Evolutionary conservation across 805 yeast species (phyloP).

Genomic region (Blastobotrys peoriensis): DNA sequence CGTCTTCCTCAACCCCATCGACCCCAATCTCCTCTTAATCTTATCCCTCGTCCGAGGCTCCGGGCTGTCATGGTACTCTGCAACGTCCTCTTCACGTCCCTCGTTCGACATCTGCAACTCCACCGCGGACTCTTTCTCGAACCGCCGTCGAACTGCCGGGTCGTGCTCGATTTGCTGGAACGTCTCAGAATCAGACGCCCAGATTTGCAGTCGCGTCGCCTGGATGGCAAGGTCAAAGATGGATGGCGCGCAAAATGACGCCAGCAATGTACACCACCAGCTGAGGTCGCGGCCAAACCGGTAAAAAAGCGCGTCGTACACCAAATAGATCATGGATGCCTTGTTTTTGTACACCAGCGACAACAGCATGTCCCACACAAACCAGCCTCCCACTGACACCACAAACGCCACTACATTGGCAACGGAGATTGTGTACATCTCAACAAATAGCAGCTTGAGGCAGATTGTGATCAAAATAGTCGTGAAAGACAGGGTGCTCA

Average conservation of each 20-base stretch:
- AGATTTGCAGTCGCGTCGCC: constrained; percentile 47
- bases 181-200: constrained; percentile 69
- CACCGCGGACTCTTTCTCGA: constrained; percentile 66
- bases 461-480: constrained; percentile 68
- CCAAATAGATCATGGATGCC: constrained; percentile 60
- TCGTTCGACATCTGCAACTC: constrained; percentile 55
- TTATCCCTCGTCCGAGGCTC: constrained; percentile 10
- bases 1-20: constrained; percentile 22
- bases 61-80: constrained; percentile 1
- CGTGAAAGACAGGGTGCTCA: constrained; percentile 72
- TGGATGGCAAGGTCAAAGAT: constrained; percentile 61
- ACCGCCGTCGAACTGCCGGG: constrained; percentile 52
- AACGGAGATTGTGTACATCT: constrained; percentile 66
- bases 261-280: constrained; percentile 78
- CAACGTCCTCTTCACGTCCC: not conserved
- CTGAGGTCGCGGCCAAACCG: constrained; percentile 75
- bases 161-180: constrained; percentile 76
- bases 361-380: constrained; percentile 73
- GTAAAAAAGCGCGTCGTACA: constrained; percentile 56
- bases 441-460: constrained; percentile 72
- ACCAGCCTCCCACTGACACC: constrained; percentile 79
- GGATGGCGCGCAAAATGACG: constrained; percentile 52
- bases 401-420: constrained; percentile 58
- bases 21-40: constrained; percentile 24
- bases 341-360: constrained; percentile 57